Evolutionary conservation across 371 early-diverging fungal genomes (phyloP), one percentile per base, ranked within the genome.

Genomic region (Zancudomyces culisetae): DNA sequence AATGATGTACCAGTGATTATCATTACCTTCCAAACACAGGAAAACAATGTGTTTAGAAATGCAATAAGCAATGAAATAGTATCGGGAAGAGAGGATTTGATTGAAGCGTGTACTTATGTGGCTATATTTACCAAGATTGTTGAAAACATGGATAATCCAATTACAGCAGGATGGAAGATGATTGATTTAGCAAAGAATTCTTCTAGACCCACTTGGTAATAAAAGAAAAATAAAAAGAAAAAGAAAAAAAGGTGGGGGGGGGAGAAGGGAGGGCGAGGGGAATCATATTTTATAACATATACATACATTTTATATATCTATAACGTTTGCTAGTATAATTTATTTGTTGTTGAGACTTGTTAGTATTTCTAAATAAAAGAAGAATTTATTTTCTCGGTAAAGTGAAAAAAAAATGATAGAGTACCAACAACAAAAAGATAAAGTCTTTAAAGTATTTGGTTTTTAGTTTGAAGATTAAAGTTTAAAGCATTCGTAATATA

Each of bases 21-120:
- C 29, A 54, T 97, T 35, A 80, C 86, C 1, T 95, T 87, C 78
- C 77, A 82, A 59, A 90, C 95, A 13, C 90, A 93, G 65, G 91
- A 97, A 64, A 77, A 92, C 54, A 80, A 89, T 42, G 62, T 89
- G n/a, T 93, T 92, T 78, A 78, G 90, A 50, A 80, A 94, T 69
- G 75, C 76, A 24, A 75, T 75, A 60, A 77, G 80, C 4, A 79
- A 81, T 29, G 91, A 87, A 65, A 74, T 94, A 51, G 83, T 77
- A 3, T 76, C 78, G 60, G 95, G 97, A 47, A 72, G 79, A 45
- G 92, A 90, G 71, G 92, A 93, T 63, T 70, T 79, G 29, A 90
- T 96, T 61, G 86, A 90, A 61, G 77, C 77, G 55, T 82, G 82
- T 39, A 73, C 73, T 20, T 93, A 92, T 60, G 87, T 82, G 20